phyloP scores from a whole-genome alignment of 2,329 filamentous ascomycete genomes.

The Scedosporium boydii region DNA sequence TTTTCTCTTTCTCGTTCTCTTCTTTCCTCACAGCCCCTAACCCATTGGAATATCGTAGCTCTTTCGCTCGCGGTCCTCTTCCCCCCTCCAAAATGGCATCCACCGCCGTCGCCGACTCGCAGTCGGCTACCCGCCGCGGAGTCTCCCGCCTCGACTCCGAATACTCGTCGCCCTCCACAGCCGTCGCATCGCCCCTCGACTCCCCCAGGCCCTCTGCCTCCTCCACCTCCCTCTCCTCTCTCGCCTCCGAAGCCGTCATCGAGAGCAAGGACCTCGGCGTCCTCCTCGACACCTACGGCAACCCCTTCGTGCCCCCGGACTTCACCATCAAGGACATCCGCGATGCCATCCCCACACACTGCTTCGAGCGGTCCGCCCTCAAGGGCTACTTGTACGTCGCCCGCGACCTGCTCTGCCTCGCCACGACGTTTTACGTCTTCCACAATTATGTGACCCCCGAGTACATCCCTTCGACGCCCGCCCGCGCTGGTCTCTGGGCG shows the following conservation, averaged over 20 bases:
- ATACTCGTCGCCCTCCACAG: conserved; percentile 20
- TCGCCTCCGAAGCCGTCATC: conserved; percentile 54
- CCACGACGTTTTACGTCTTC: conserved; percentile 74
- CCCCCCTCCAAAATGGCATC: conserved; percentile 6
- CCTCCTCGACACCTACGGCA: conserved; percentile 87
- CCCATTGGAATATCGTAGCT: not conserved
- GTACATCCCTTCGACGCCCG: conserved; percentile 59
- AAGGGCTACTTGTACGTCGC: conserved; percentile 73
- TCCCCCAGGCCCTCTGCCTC: conserved; percentile 60
- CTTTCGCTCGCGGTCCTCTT: not conserved
- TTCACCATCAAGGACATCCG: conserved; percentile 97
- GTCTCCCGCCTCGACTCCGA: conserved; percentile 20
- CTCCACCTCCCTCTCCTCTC: conserved; percentile 83
- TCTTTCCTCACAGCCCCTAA: not conserved
- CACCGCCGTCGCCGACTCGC: conserved; percentile 7
- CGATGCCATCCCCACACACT: conserved; percentile 95
- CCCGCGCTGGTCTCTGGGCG: conserved; percentile 55
- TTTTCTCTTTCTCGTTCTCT: not conserved
- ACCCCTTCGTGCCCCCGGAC: conserved; percentile 86
- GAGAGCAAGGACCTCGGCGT: conserved; percentile 44
- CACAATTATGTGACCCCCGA: conserved; percentile 85
- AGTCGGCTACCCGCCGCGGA: conserved; percentile 18
- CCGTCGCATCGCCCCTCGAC: conserved; percentile 47
- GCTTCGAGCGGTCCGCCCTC: conserved; percentile 77
- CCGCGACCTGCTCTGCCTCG: conserved; percentile 66